These are phyloP conservation scores for Xylariaceae sp. DNA, from an alignment of 2,329 filamentous ascomycete genomes.

Conservation along the genomic window DNA sequence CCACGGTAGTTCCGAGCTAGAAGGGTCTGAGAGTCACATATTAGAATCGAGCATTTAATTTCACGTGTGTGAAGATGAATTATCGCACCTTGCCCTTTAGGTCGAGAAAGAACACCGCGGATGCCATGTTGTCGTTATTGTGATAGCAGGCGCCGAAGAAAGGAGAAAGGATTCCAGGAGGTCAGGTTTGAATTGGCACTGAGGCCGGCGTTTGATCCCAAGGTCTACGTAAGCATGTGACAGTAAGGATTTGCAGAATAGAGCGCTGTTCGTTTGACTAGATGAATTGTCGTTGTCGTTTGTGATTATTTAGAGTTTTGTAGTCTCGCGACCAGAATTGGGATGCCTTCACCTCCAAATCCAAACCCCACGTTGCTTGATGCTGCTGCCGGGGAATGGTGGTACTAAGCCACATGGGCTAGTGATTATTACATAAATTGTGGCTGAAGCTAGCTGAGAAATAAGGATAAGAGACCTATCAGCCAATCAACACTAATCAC, in stretches of 20 bases:
- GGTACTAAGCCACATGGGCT: conserved; percentile 14
- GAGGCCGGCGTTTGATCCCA: conserved; percentile 22
- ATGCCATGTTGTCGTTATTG: conserved; percentile 68
- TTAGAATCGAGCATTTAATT: conserved; percentile 2
- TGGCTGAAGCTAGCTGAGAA: neutral
- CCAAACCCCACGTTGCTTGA: conserved; percentile 19
- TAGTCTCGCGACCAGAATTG: too few species aligned
- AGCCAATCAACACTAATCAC: conserved; percentile 11
- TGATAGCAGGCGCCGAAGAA: conserved; percentile 18
- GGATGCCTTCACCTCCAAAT: conserved; percentile 8
- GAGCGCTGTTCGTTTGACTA: conserved; percentile 7
- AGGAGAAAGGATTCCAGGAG: conserved; percentile 20
- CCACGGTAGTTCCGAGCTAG: conserved; percentile 97
- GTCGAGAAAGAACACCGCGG: conserved; percentile 96
- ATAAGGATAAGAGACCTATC: neutral
- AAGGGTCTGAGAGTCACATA: conserved; percentile 66
- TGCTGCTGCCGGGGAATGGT: conserved; percentile 2
- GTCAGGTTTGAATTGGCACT: conserved; percentile 29
- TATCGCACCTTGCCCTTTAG: conserved; percentile 92
- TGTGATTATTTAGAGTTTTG: too few species aligned
- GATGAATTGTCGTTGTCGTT: conserved; percentile 5
- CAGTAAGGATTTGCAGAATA: conserved; percentile 3
- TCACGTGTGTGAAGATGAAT: neutral
- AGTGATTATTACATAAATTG: conserved; percentile 1
- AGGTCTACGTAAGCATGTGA: conserved; percentile 14